Conservation (phyloP, 371 early-diverging fungal genomes). For the Saksenaea vasiformis region DNA sequence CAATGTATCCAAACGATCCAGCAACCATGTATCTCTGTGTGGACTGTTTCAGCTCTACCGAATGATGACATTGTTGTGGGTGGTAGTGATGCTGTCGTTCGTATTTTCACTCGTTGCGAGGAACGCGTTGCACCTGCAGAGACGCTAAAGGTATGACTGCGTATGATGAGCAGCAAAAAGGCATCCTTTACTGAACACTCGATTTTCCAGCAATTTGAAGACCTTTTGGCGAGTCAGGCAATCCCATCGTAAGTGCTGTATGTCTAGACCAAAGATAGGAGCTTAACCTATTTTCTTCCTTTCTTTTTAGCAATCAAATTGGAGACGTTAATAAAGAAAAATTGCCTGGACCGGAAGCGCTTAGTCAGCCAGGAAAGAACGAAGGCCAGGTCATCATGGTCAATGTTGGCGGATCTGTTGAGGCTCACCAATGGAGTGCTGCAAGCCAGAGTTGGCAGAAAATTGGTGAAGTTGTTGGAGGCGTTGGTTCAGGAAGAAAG, state of each 20-base stretch:
- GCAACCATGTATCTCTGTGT: constrained; percentile 91
- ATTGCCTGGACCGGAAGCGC: constrained; percentile 77
- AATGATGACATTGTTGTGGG: constrained; percentile 91
- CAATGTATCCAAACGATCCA: constrained; percentile 79
- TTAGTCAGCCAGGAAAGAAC: constrained; percentile 72
- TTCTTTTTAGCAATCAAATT: constrained; percentile 70
- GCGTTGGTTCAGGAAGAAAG: constrained; percentile 75
- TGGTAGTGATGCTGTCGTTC: constrained; percentile 80
- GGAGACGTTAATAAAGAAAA: constrained; percentile 86
- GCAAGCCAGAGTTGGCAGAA: constrained; percentile 78
- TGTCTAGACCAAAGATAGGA: background rate
- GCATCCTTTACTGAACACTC: background rate
- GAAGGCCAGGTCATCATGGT: constrained; percentile 94
- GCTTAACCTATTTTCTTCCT: constrained; percentile 28
- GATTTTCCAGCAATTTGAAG: constrained; percentile 57
- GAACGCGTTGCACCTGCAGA: constrained; percentile 68
- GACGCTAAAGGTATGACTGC: constrained; percentile 52
- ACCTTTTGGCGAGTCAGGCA: constrained; percentile 69
- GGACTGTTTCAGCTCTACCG: constrained; percentile 79
- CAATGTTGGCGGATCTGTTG: constrained; percentile 61
- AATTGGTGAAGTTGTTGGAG: constrained; percentile 95
- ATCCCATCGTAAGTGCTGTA: constrained; percentile 70
- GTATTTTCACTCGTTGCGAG: constrained; percentile 73
- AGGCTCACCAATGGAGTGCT: constrained; percentile 87
- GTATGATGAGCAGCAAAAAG: background rate